A percentile compares a stretch with the other conserved stretches of the same genome.
Conservation (phyloP, 352 stramenopile genomes). For the Phytopythium cucurbitacearum region DNA sequence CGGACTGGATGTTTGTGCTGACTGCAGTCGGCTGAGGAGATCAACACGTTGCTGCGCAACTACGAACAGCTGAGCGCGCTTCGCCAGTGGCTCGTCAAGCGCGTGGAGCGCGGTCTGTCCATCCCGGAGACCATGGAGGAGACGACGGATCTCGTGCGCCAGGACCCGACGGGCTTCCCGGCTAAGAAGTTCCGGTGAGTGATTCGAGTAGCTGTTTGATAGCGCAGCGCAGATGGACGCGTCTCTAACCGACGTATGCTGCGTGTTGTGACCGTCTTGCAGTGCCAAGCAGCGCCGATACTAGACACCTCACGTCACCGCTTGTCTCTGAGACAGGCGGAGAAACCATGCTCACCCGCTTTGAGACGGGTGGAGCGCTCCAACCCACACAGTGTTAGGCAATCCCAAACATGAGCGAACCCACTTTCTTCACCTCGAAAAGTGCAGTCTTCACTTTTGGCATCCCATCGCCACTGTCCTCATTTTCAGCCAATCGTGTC, state of each 20-base stretch:
- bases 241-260: background rate
- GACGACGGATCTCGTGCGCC: conserved; percentile 73
- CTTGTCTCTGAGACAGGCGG: too few relatives aligned
- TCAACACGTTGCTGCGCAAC: conserved; percentile 84
- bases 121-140: conserved; percentile 76
- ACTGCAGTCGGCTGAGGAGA: conserved; percentile 65
- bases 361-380: too few relatives aligned
- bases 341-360: too few relatives aligned
- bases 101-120: conserved; percentile 65
- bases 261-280: conserved; percentile 1
- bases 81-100: conserved; percentile 76
- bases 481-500: too few relatives aligned
- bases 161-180: conserved; percentile 83
- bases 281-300: conserved; percentile 75
- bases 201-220: background rate
- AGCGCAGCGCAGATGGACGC: conserved; percentile 5
- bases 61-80: conserved; percentile 79
- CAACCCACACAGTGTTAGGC: too few relatives aligned
- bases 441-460: too few relatives aligned
- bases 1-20: background rate
- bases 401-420: too few relatives aligned
- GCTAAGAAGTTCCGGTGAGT: conserved; percentile 76
- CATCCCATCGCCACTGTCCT: too few relatives aligned
- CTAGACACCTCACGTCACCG: conserved; percentile 13
- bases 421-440: too few relatives aligned